Evolutionary conservation across 805 yeast genomes (phyloP), one percentile per base, ranked within the genome.

Genomic region (Yamadazyma kitorensis): DNA sequence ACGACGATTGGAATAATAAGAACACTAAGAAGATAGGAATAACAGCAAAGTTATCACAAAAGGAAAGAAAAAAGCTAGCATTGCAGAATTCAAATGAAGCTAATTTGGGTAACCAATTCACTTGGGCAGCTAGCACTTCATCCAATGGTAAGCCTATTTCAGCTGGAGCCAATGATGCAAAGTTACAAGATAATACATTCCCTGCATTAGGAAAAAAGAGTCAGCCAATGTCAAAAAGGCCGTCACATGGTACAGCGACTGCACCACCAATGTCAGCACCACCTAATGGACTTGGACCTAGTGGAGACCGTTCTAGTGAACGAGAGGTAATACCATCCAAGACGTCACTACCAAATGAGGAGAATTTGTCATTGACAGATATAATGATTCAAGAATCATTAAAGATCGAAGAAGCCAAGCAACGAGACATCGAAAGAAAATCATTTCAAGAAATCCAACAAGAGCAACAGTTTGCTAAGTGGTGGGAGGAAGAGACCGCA

Each of bases 401-500:
- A 22, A 61, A 54, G 40, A 47, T 58, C 3, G 64, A 62, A 42
- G 58, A 51, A 13, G 43, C 45, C 1, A 57, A 55, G 31, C 47
- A 46, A 19, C 51, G 49, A 37, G 59, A 61, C 31, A 41, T 42
- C 2, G 56, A 57, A 18, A 43, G 56, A 9, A 67, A 67, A 35
- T 68, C 85, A 1, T 55, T 85, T 27, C 79, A 75, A 29, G 95
- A 88, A 38, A 73, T 83, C 29, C 82, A 80, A 51, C 81, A 80
- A 44, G 96, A 88, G 43, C 86, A 85, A 49, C 87, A 81, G 51
- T 88, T 88, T 63, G 88, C 81, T 18, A 72, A 64, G 40, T 88
- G 96, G 96, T 88, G 95, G 89, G 82, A 76, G 23, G 78, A 76
- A 44, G 96, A 88, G 50, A 71, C 86, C 35, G 66, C 67, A n/a